Evolutionary conservation across 768 basidiomycete species (phyloP), one percentile per base, ranked within the genome.

Genomic region (Trametes gibbosa): DNA sequence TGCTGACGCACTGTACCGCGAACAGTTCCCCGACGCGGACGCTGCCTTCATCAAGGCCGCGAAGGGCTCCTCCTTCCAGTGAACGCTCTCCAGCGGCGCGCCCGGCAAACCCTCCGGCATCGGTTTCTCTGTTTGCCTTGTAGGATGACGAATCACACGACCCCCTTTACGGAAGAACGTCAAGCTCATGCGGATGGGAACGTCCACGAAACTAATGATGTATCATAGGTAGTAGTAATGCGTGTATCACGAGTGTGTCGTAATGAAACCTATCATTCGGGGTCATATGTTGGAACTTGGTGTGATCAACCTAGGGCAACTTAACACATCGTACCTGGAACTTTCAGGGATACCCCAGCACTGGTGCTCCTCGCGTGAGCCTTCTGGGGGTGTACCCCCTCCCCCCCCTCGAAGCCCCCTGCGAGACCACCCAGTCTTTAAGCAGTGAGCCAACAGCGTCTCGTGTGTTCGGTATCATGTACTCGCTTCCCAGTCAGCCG

Each of bases 11-110:
- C 13, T 32, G 8, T n/a, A n/a, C n/a, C n/a, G n/a, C n/a, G 39
- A 32, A 32, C 40, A 61, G 59, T 61, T 56, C 59, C 53, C 59
- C 23, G 51, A 51, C n/a, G 59, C 59, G 14, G 50, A 61, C 49
- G 49, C 54, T 0, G 27, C 21, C 37, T 61, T 53, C 49, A 51
- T 61, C 50, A 45, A 50, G 41, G 43, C 53, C 7, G 59, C 45
- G 1, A 61, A 61, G 59, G 59, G 59, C 34, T 48, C 37, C n/a
- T 34, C 58, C 27, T 59, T 59, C 51, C 39, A 46, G 29, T 59
- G 51, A 59, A 25, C 45, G 17, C 45, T 23, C 10, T 25, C 5
- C 10, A 43, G 19, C 42, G 29, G 29, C 29, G 10, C 42, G 27
- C 27, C 32, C 27, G 14, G 27, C 29, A 10, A 10, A 5, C 21